Evolutionary conservation across 306 rosid species (phyloP).

Genomic region (Biancaea sappan): DNA sequence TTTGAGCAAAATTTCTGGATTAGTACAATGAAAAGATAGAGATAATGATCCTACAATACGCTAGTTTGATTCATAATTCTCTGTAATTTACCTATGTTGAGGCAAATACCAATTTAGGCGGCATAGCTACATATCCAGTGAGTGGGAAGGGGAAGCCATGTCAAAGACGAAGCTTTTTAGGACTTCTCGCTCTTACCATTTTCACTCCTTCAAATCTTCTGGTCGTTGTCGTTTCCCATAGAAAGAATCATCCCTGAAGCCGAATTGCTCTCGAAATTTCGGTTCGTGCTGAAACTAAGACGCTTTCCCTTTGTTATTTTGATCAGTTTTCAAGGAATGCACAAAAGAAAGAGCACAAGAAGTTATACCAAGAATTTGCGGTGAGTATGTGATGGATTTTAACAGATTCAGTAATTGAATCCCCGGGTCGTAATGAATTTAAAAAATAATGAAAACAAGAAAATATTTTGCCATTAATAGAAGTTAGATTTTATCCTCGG

Average conservation of each 20-base stretch:
- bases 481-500: too few species aligned
- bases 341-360: too few species aligned
- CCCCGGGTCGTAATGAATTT: too few species aligned
- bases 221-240: neutral
- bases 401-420: too few species aligned
- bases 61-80: neutral
- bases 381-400: too few species aligned
- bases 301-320: conserved; percentile 21
- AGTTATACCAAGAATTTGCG: too few species aligned
- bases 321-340: neutral
- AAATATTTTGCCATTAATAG: too few species aligned
- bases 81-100: conserved; percentile 24
- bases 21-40: neutral
- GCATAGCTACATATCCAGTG: neutral
- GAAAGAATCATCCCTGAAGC: conserved; percentile 31
- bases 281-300: conserved; percentile 6
- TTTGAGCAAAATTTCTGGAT: conserved; percentile 12
- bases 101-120: conserved; percentile 28
- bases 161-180: neutral
- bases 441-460: too few species aligned
- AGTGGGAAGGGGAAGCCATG: neutral
- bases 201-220: neutral
- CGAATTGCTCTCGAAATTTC: conserved; percentile 1
- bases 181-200: conserved; percentile 40
- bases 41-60: neutral